Evolutionary conservation across 495 filamentous ascomycete species (phyloP).

Genomic region (Amorphotheca resinae): DNA sequence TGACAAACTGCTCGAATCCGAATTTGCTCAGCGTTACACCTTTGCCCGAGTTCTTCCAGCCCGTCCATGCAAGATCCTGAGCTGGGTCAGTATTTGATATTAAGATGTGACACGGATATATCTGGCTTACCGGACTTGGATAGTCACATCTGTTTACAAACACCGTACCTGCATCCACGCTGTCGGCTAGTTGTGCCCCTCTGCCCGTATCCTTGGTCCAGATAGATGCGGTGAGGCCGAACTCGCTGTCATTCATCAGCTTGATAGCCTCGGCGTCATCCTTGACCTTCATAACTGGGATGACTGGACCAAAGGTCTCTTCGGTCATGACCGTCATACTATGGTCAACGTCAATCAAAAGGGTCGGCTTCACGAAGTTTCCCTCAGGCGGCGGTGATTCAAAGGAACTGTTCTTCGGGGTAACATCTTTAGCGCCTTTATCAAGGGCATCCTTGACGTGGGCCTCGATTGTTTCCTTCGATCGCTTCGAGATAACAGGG

Average conservation of each 20-base stretch:
- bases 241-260: constrained; percentile 92
- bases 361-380: constrained; percentile 76
- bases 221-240: constrained; percentile 91
- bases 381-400: constrained; percentile 51
- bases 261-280: constrained; percentile 68
- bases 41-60: constrained; percentile 93
- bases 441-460: constrained; percentile 77
- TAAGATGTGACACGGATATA: background rate
- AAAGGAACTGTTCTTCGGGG: constrained; percentile 71
- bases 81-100: constrained; percentile 8
- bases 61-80: constrained; percentile 93
- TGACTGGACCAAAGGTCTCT: constrained; percentile 91
- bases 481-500: constrained; percentile 71
- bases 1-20: constrained; percentile 89
- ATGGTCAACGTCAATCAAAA: constrained; percentile 73
- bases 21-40: constrained; percentile 81
- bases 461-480: constrained; percentile 58
- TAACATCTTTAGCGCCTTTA: constrained; percentile 74
- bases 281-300: constrained; percentile 87
- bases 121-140: constrained; percentile 68
- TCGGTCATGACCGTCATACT: constrained; percentile 85
- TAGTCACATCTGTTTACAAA: constrained; percentile 95
- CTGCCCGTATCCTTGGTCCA: constrained; percentile 83
- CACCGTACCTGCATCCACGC: constrained; percentile 86
- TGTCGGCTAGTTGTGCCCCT: constrained; percentile 67